phyloP scores from a whole-genome alignment of 331 rosid species.

The Phaseolus coccineus region DNA sequence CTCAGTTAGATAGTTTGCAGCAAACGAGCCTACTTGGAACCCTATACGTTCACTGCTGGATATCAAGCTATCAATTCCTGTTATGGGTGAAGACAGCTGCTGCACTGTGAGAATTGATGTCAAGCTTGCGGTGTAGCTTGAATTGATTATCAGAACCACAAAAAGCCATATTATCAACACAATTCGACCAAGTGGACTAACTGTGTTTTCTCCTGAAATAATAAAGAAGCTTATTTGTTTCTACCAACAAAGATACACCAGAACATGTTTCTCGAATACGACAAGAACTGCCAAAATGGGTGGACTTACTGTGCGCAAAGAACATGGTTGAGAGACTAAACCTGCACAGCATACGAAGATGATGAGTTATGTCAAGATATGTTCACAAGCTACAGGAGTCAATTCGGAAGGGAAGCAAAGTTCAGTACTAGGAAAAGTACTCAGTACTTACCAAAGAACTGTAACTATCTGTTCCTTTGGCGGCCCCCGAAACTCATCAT shows the following conservation, averaged over 20 bases:
- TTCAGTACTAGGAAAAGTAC: slow-evolving; percentile 24
- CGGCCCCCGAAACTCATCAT: slow-evolving; percentile 85
- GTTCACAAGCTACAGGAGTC: slow-evolving; percentile 22
- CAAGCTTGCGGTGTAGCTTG: slow-evolving; percentile 89
- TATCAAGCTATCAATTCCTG: slow-evolving; percentile 72
- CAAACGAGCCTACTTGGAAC: slow-evolving; percentile 78
- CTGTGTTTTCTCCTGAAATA: slow-evolving; percentile 78
- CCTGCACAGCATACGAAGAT: slow-evolving; percentile 46
- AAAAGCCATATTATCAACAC: slow-evolving; percentile 90
- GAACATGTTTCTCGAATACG: slow-evolving; percentile 1
- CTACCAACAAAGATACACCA: background rate
- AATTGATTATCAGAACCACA: slow-evolving; percentile 81
- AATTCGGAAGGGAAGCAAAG: background rate
- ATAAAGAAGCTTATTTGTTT: slow-evolving; percentile 4
- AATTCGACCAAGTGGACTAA: slow-evolving; percentile 73
- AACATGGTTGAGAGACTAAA: slow-evolving; percentile 71
- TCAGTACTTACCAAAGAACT: slow-evolving; percentile 60
- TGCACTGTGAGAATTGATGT: slow-evolving; percentile 87
- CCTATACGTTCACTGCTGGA: slow-evolving; percentile 62
- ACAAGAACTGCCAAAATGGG: slow-evolving; percentile 1
- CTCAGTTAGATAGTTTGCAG: slow-evolving; percentile 68
- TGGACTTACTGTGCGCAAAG: slow-evolving; percentile 80
- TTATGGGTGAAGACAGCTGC: slow-evolving; percentile 71
- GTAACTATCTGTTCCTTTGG: slow-evolving; percentile 74
- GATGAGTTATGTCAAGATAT: background rate